Base-by-base conservation (phyloP, 257 asterid species). In the Lycium barbarum region DNA sequence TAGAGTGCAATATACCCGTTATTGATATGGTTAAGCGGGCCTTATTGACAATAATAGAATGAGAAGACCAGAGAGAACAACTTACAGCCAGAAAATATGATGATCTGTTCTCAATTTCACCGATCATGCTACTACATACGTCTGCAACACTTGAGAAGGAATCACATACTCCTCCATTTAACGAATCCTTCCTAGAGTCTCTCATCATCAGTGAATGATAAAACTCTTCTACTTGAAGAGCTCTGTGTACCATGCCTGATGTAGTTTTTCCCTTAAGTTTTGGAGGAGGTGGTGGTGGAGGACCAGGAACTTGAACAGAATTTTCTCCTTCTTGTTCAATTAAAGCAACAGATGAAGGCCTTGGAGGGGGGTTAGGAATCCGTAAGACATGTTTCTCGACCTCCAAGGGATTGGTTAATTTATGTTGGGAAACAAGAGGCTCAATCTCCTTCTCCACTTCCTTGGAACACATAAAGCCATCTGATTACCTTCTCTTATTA, bases 121-220 rank as follows among this genome's bases (percentile, higher is more conserved):
- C 98, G 45, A 94, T 95, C 98, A 95, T 94, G 90, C 92, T 94
- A 88, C 95, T 95, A 58, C 96, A 97, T 51, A 93, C 95, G 81
- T 89, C 93, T 22, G 98, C 92, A 73, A 94, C 98, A 68, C 89
- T 95, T 2, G 93, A 83, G 33, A 26, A 26, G 33, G 90, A 86
- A 79, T 95, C 98, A 40, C 93, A 90, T 62, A 90, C 67, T 65
- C 94, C 97, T 2, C 95, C 91, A 79, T 90, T 93, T 38, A 92
- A 81, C 76, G 96, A 93, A 51, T 95, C 99, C 85, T 94, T 95
- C 86, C 93, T 94, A 6, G 98, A 91, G 67, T 95, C 98, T 84
- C 98, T 92, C 90, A 90, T 95, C 98, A 95, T 94, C 80, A 95
- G 93, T 9, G 98, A 95, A 87, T 95, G 98, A 85, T 95, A 95